phyloP scores from a whole-genome alignment of 192 early-diverging fungal genomes.

The Coemansia sp. region DNA sequence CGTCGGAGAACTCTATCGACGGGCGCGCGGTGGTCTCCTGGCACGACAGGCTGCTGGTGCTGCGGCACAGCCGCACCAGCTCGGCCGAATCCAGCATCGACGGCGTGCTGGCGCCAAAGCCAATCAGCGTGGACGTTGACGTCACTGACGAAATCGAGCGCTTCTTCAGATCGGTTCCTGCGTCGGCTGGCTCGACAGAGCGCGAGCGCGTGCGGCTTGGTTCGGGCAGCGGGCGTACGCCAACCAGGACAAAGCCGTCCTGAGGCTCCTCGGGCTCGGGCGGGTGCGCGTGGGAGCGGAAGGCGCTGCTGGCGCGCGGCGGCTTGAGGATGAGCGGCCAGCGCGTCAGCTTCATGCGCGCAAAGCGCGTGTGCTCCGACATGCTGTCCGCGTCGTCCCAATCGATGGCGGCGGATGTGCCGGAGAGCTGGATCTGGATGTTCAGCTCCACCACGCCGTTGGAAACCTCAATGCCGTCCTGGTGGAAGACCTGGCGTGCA shows the following conservation, averaged over 20 bases:
- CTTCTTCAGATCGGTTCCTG: slow-evolving; percentile 10
- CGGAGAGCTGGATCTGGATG: slow-evolving; percentile 40
- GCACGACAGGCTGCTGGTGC: slow-evolving; percentile 46
- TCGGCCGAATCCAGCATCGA: slow-evolving; percentile 19
- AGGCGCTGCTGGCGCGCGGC: slow-evolving; percentile 12
- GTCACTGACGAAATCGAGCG: slow-evolving; percentile 46
- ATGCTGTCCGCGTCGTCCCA: slow-evolving; percentile 35
- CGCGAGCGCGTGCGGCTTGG: slow-evolving; percentile 25
- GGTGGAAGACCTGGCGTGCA: slow-evolving; percentile 16
- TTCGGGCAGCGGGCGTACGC: slow-evolving; percentile 44
- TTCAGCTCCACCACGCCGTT: slow-evolving; percentile 48
- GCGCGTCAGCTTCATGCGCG: slow-evolving; percentile 42
- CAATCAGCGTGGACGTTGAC: slow-evolving; percentile 32
- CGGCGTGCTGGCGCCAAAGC: slow-evolving; percentile 4
- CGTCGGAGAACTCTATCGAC: slow-evolving; percentile 20
- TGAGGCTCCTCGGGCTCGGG: slow-evolving; percentile 24
- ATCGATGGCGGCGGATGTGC: slow-evolving; percentile 17
- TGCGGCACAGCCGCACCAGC: slow-evolving; percentile 33
- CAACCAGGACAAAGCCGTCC: slow-evolving; percentile 47
- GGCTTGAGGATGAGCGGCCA: slow-evolving; percentile 43
- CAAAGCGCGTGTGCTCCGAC: slow-evolving; percentile 45
- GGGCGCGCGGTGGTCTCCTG: slow-evolving; percentile 39
- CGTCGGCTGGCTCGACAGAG: background rate
- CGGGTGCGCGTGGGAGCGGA: background rate
- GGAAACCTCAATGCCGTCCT: slow-evolving; percentile 45